Percentiles rank a stretch among this genome's conserved stretches.
These are phyloP conservation scores for Amoebophrya sp. DNA, from an alignment of 169 alveolate genomes.

Conservation along the genomic window DNA sequence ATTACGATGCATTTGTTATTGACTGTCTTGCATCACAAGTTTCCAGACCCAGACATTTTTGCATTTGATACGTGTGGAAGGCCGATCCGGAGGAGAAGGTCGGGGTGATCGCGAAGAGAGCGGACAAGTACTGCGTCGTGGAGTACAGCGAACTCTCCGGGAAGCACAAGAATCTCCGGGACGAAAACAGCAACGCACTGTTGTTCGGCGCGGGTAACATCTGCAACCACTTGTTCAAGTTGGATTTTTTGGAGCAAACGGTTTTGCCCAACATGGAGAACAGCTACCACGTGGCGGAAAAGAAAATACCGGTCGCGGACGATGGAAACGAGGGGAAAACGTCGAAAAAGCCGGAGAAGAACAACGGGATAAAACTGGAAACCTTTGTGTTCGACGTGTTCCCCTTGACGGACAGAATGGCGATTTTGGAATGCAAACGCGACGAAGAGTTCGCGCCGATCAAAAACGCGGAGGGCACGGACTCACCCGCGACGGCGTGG, in stretches of 20 bases:
- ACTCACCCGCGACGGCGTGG: constrained; percentile 54
- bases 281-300: constrained; percentile 60
- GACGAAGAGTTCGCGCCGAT: constrained; percentile 67
- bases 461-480: constrained; percentile 60
- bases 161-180: constrained; percentile 38
- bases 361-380: constrained; percentile 62
- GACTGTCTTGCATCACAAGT: too few species aligned
- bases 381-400: constrained; percentile 59
- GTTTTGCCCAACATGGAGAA: constrained; percentile 35
- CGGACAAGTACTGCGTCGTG: constrained; percentile 53
- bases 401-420: constrained; percentile 35
- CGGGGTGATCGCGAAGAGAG: constrained; percentile 38
- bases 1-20: too few species aligned
- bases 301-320: constrained; percentile 50
- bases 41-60: too few species aligned
- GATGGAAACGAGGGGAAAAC: background rate
- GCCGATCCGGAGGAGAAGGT: constrained; percentile 38
- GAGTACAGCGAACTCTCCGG: constrained; percentile 63
- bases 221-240: constrained; percentile 55
- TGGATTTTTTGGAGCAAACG: constrained; percentile 36
- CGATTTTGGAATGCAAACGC: background rate
- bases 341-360: constrained; percentile 39
- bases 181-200: constrained; percentile 35
- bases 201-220: constrained; percentile 56
- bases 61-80: too few species aligned